These are phyloP conservation scores for Saposhnikovia divaricata DNA, from an alignment of 129 eudicot species.

Conservation along the genomic window DNA sequence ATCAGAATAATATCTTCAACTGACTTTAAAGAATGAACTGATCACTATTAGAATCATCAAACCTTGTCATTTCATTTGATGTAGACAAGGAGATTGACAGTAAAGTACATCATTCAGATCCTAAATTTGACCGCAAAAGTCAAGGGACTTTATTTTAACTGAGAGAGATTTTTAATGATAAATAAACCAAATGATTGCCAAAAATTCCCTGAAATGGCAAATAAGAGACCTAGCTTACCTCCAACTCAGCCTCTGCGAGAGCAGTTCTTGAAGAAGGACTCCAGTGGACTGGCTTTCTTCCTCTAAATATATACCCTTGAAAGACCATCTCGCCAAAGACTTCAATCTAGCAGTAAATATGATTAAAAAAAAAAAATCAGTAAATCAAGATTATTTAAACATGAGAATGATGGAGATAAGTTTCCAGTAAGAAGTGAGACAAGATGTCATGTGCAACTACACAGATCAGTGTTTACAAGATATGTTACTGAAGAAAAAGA, in stretches of 20 bases:
- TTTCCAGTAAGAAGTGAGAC: background rate
- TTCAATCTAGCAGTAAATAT: constrained; percentile 53
- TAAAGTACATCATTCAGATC: background rate
- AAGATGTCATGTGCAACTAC: background rate
- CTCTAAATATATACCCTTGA: constrained; percentile 83
- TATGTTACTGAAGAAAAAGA: background rate
- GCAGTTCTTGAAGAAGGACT: constrained; percentile 99
- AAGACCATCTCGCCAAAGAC: constrained; percentile 92
- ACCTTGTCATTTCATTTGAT: background rate
- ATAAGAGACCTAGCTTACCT: constrained; percentile 35
- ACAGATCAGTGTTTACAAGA: background rate
- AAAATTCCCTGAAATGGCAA: background rate
- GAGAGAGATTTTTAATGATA: background rate
- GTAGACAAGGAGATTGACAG: background rate
- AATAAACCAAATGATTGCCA: constrained; percentile 1
- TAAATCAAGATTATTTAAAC: background rate
- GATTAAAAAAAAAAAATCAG: background rate
- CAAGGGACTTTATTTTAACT: background rate
- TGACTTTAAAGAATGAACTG: background rate
- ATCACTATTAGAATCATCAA: background rate
- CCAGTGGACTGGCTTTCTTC: constrained; percentile 99
- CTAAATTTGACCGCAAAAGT: background rate
- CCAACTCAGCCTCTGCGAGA: constrained; percentile 98
- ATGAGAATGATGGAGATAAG: constrained; percentile 1
- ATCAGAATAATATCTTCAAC: background rate